Conservation (phyloP, 2,329 filamentous ascomycete species). For the Ceratocystis lukuohia region DNA sequence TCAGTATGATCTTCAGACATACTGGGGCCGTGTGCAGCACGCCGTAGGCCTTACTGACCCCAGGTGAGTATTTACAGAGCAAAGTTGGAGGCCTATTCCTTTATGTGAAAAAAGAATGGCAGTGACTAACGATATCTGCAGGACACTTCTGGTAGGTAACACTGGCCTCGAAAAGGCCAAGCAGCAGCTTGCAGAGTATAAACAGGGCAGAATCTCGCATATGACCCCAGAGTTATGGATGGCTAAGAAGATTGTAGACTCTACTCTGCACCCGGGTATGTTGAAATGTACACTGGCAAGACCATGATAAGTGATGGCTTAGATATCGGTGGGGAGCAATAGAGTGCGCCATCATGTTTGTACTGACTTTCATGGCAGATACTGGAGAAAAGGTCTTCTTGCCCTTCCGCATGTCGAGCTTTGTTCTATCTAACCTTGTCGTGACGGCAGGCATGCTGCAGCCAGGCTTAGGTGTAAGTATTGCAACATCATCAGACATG, state of each 20-base stretch:
- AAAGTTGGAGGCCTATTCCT: neutral
- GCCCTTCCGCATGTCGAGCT: conserved; percentile 95
- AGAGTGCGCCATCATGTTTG: too few species aligned
- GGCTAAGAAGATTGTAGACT: conserved; percentile 95
- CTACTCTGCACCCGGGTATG: conserved; percentile 85
- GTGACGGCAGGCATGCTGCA: conserved; percentile 97
- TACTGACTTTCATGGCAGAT: conserved; percentile 40
- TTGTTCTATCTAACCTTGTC: conserved; percentile 82
- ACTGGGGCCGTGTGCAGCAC: conserved; percentile 89
- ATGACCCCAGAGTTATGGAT: conserved; percentile 90
- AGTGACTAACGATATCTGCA: conserved; percentile 29
- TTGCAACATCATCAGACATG: neutral
- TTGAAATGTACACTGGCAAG: neutral
- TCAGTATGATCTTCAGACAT: conserved; percentile 82
- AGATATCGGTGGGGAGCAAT: neutral
- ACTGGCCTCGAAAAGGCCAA: conserved; percentile 78
- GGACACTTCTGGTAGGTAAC: conserved; percentile 70
- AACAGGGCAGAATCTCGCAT: conserved; percentile 59
- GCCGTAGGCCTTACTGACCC: conserved; percentile 84
- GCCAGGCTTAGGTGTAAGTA: conserved; percentile 58
- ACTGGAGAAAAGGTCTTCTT: conserved; percentile 85
- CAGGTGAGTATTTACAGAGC: conserved; percentile 50
- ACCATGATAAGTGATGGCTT: neutral
- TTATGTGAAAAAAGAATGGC: neutral
- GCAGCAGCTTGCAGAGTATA: conserved; percentile 67